Percentiles rank a stretch among this genome's conserved stretches.
Evolutionary conservation across 495 filamentous ascomycete species (phyloP).

Genomic region (Penicillium cataractarum): DNA sequence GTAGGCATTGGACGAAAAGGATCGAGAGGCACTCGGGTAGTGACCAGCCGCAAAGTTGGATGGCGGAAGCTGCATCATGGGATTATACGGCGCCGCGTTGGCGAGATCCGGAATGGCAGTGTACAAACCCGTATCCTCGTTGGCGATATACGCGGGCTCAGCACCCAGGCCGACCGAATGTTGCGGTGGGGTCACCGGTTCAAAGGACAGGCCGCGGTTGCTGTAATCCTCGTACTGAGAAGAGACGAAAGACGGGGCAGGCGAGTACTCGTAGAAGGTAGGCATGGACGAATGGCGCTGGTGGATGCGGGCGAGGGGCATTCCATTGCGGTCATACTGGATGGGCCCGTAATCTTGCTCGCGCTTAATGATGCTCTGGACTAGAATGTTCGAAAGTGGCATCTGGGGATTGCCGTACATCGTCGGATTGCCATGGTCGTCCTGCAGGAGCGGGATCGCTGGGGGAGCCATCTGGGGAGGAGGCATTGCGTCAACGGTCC

Average conservation of each 20-base stretch:
- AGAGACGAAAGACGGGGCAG: constrained; percentile 94
- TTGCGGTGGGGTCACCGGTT: constrained; percentile 94
- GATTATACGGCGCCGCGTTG: constrained; percentile 59
- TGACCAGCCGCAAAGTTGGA: constrained; percentile 79
- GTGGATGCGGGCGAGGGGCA: constrained; percentile 77
- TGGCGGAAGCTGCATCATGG: constrained; percentile 88
- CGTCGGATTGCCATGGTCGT: constrained; percentile 77
- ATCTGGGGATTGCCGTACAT: constrained; percentile 65
- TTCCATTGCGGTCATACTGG: constrained; percentile 90
- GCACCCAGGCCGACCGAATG: constrained; percentile 74
- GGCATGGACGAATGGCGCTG: constrained; percentile 97
- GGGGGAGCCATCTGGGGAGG: constrained; percentile 73
- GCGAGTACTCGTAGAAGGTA: constrained; percentile 96
- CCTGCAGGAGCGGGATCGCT: constrained; percentile 75
- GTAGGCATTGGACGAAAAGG: constrained; percentile 83
- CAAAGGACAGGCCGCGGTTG: constrained; percentile 92
- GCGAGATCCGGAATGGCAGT: constrained; percentile 87
- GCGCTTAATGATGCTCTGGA: constrained; percentile 75
- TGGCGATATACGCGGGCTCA: constrained; percentile 95
- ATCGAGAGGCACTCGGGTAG: constrained; percentile 67
- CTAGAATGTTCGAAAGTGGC: constrained; percentile 60
- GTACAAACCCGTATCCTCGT: constrained; percentile 95
- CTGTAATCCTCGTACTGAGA: constrained; percentile 98
- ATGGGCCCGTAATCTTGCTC: constrained; percentile 75
- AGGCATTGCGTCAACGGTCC: constrained; percentile 86